Percentiles rank a stretch among this genome's conserved stretches.
Evolutionary conservation across 2,329 filamentous ascomycete species (phyloP).

Genomic region (Penicillium thymicola): DNA sequence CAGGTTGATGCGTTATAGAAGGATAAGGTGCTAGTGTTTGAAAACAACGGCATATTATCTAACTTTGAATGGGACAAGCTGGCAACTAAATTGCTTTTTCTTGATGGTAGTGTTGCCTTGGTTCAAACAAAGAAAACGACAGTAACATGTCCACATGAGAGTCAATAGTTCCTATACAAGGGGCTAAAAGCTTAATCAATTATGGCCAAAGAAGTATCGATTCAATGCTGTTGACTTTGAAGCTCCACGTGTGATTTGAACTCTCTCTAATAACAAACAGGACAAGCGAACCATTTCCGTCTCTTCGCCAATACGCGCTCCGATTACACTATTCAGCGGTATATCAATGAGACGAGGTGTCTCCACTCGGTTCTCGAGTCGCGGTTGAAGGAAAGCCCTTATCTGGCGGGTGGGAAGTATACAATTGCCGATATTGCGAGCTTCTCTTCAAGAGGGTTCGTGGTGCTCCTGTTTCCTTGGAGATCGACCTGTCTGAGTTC

Average conservation of each 20-base stretch:
- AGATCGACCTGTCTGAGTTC: constrained; percentile 32
- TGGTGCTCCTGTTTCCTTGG: constrained; percentile 18
- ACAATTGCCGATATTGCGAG: constrained; percentile 49
- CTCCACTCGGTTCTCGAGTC: constrained; percentile 48
- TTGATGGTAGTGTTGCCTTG: not conserved
- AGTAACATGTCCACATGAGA: not conserved
- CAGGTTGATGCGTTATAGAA: not conserved
- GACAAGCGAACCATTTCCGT: constrained; percentile 50
- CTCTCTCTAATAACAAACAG: constrained; percentile 17
- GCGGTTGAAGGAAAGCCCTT: constrained; percentile 41
- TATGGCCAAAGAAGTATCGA: not conserved
- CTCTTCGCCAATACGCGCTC: constrained; percentile 45
- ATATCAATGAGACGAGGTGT: constrained; percentile 48
- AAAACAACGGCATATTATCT: not conserved
- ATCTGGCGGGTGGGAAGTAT: constrained; percentile 47
- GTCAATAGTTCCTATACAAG: not conserved
- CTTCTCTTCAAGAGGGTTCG: constrained; percentile 47
- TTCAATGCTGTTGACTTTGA: not conserved
- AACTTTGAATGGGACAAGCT: not conserved
- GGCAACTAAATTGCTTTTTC: not conserved
- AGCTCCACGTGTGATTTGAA: not conserved
- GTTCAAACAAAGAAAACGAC: not conserved
- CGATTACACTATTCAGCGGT: constrained; percentile 47
- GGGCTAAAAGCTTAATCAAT: not conserved
- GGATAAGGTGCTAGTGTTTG: not conserved